Evolutionary conservation across 2,329 filamentous ascomycete species (phyloP).

Genomic region (Talaromyces pinophilus): DNA sequence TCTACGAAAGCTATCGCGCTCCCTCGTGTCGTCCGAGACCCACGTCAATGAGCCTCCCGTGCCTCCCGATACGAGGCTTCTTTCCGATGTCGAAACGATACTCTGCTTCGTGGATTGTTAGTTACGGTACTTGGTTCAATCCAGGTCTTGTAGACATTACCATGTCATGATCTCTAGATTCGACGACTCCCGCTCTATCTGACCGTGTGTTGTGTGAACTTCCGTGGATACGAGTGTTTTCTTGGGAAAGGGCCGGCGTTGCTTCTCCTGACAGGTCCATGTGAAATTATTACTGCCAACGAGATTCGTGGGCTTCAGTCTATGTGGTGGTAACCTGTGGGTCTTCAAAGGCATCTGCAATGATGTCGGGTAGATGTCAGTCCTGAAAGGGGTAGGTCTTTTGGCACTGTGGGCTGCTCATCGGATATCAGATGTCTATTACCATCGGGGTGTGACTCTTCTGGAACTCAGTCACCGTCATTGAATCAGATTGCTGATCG

Average conservation of each 20-base stretch:
- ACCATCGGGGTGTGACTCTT: constrained; percentile 15
- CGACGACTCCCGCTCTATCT: neutral
- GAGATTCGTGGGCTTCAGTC: neutral
- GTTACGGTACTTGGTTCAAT: neutral
- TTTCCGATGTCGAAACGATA: neutral
- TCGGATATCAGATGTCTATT: constrained; percentile 5
- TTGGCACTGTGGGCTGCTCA: neutral
- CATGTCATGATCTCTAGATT: constrained; percentile 3
- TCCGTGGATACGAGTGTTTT: neutral
- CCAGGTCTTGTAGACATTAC: neutral
- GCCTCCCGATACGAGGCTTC: neutral
- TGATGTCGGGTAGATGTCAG: neutral
- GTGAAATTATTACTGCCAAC: neutral
- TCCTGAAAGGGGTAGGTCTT: neutral
- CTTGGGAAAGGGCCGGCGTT: neutral
- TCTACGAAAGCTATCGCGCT: constrained; percentile 31
- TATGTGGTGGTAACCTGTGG: neutral
- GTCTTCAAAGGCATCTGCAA: constrained; percentile 4
- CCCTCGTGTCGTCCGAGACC: constrained; percentile 30
- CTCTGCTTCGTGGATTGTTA: constrained; percentile 6
- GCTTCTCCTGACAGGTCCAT: constrained; percentile 9
- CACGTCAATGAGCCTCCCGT: constrained; percentile 32
- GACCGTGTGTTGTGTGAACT: neutral
- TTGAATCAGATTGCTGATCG: constrained; percentile 9
- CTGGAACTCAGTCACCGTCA: constrained; percentile 1